Base-by-base conservation (phyloP, 371 early-diverging fungal genomes). In the Zychaea mexicana region DNA sequence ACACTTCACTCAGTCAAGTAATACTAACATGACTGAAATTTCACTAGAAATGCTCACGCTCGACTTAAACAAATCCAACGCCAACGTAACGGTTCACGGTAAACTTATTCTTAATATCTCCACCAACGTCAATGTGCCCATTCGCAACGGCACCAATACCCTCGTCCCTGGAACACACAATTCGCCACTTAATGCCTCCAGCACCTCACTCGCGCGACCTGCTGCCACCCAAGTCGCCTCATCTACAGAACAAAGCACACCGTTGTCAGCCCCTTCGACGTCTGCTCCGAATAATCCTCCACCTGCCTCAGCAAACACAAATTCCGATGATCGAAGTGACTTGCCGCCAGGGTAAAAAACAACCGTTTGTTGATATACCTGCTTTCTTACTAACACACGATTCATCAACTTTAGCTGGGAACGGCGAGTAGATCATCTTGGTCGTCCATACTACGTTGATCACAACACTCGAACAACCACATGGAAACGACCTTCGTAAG, bases 11-110 rank as follows among this genome's bases (percentile, higher is more conserved):
- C n/a, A n/a, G n/a, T n/a, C n/a, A n/a, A n/a, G n/a, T n/a, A n/a
- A n/a, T n/a, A n/a, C n/a, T n/a, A n/a, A n/a, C n/a, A n/a, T n/a
- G n/a, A n/a, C n/a, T n/a, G n/a, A n/a, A n/a, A n/a, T 8, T 39
- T 3, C 15, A 54, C 21, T 75, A 94, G 96, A 92, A 76, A 92
- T 93, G 89, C 73, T 96, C 15, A 94, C 92, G 0, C 79, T 91
- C 64, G 94, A 95, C 61, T 79, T 96, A 62, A 91, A 92, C 63
- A 94, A 93, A 71, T 88, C 91, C 5, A 92, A 88, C 66, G 82
- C 81, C 52, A 87, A 86, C 65, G 95, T 95, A 42, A 74, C 84
- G 3, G 91, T 95, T n/a, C 91, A 92, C 58, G 97, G 97, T 53
- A 92, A 94, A 60, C 76, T 94, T 21, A 88, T 90, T 57, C 69